A percentile compares a stretch with the other conserved stretches of the same genome.
Evolutionary conservation across 2,329 filamentous ascomycete genomes (phyloP).

Genomic region (Metarhizium robertsii): DNA sequence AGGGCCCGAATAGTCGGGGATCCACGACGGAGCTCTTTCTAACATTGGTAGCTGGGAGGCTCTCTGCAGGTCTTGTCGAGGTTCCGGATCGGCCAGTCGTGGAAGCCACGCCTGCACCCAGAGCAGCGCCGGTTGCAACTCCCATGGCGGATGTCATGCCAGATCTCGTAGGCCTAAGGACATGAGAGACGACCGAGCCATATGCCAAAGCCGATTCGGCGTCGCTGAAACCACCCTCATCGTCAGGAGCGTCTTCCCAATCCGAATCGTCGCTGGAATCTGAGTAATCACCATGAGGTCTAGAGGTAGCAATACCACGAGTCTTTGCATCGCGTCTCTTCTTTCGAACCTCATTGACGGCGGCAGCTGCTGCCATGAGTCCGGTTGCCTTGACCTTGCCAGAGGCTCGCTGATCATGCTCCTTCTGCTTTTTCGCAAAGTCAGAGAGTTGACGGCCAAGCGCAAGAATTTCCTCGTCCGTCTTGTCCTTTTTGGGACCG

Average conservation of each 20-base stretch:
- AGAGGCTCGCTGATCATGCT: slow-evolving; percentile 35
- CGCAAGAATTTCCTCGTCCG: slow-evolving; percentile 48
- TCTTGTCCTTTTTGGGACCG: slow-evolving; percentile 25
- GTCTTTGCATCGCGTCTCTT: slow-evolving; percentile 23
- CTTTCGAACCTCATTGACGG: slow-evolving; percentile 31
- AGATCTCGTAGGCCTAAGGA: slow-evolving; percentile 10
- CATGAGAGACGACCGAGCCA: slow-evolving; percentile 18
- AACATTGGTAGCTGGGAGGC: slow-evolving; percentile 11
- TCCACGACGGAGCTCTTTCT: slow-evolving; percentile 45
- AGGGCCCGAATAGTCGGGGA: slow-evolving; percentile 48
- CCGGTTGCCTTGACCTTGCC: slow-evolving; percentile 19
- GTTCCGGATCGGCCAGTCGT: slow-evolving; percentile 1
- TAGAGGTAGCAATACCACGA: slow-evolving; percentile 32
- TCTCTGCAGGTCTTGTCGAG: slow-evolving; percentile 3
- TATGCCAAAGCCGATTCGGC: slow-evolving; percentile 32
- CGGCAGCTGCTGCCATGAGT: slow-evolving; percentile 29
- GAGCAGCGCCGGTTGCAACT: slow-evolving; percentile 20
- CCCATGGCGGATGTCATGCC: slow-evolving; percentile 7
- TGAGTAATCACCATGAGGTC: slow-evolving; percentile 22
- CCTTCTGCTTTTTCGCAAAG: slow-evolving; percentile 41
- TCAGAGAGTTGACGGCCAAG: slow-evolving; percentile 45
- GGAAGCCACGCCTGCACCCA: slow-evolving; percentile 16
- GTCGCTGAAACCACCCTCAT: slow-evolving; percentile 25
- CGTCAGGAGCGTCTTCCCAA: slow-evolving; percentile 48
- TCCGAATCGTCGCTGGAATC: slow-evolving; percentile 37